Evolutionary conservation across 148 eudicot genomes (phyloP).

Genomic region (Vaccinium macrocarpon): DNA sequence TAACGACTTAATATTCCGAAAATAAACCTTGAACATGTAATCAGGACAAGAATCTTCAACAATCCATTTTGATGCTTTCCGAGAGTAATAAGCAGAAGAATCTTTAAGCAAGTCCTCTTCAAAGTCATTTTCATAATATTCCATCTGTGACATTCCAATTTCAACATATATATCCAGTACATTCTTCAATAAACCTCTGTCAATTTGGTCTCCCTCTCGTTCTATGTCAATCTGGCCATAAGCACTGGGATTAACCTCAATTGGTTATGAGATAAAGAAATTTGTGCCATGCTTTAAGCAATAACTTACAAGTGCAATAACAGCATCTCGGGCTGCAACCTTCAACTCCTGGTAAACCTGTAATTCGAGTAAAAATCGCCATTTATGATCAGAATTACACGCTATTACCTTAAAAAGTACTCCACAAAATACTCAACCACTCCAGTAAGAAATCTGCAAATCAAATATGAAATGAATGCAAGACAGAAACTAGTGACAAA

Average conservation of each 20-base stretch:
- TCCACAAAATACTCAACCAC: not conserved
- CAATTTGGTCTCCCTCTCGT: constrained; percentile 69
- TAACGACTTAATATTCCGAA: not conserved
- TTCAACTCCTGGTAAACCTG: constrained; percentile 53
- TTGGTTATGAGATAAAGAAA: not conserved
- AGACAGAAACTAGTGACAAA: constrained; percentile 15
- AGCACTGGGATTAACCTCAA: not conserved
- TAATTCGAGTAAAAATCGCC: constrained; percentile 1
- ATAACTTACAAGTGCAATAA: constrained; percentile 48
- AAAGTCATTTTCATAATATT: constrained; percentile 54
- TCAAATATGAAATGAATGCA: not conserved
- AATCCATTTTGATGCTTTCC: constrained; percentile 72
- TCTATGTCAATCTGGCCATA: constrained; percentile 55
- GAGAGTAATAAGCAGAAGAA: constrained; percentile 63
- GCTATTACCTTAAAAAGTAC: not conserved
- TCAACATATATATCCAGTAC: constrained; percentile 54
- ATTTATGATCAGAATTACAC: not conserved
- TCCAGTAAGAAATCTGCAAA: not conserved
- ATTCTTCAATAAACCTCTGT: constrained; percentile 63
- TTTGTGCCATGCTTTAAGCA: not conserved
- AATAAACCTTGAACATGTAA: constrained; percentile 61
- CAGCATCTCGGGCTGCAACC: constrained; percentile 54
- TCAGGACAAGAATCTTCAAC: constrained; percentile 71
- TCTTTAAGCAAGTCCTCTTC: constrained; percentile 48
- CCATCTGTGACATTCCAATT: constrained; percentile 50